A percentile compares a stretch with the other conserved stretches of the same genome.
phyloP scores from a whole-genome alignment of 176 grass and related monocot genomes.

The Luzula sylvatica region DNA sequence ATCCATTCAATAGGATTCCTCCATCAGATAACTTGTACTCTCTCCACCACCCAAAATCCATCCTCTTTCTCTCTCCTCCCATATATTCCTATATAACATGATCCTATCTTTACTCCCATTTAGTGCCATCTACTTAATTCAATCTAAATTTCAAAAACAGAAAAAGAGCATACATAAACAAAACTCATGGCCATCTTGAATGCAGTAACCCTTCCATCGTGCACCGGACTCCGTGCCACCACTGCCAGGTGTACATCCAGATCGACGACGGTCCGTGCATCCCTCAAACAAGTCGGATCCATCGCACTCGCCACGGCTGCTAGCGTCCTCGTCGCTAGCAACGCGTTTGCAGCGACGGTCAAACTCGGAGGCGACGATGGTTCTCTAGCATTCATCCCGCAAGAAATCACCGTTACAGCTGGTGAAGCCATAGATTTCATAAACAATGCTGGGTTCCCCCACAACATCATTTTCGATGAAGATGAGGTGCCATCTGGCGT shows the following conservation, averaged over 20 bases:
- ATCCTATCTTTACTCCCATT: neutral
- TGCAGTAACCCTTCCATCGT: slow-evolving; percentile 41
- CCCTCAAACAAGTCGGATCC: slow-evolving; percentile 37
- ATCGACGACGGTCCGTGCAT: slow-evolving; percentile 34
- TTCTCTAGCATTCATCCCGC: slow-evolving; percentile 59
- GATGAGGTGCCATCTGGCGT: slow-evolving; percentile 72
- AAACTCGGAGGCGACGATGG: slow-evolving; percentile 49
- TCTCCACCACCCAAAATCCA: slow-evolving; percentile 22
- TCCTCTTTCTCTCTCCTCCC: slow-evolving; percentile 11
- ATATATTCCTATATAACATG: neutral
- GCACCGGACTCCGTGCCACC: slow-evolving; percentile 17
- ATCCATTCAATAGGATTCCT: slow-evolving; percentile 9
- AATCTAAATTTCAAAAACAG: neutral
- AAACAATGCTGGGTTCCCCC: slow-evolving; percentile 91
- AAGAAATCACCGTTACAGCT: slow-evolving; percentile 45
- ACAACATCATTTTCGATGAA: slow-evolving; percentile 93
- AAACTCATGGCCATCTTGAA: slow-evolving; percentile 52
- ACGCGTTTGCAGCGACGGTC: slow-evolving; percentile 57
- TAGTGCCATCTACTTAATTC: slow-evolving; percentile 5
- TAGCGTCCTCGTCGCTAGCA: slow-evolving; percentile 39
- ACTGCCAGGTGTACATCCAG: neutral
- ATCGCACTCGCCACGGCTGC: slow-evolving; percentile 52
- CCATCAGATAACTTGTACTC: slow-evolving; percentile 14
- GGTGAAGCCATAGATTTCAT: slow-evolving; percentile 89
- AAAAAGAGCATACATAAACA: neutral